Evolutionary conservation across 2,329 filamentous ascomycete species (phyloP), one percentile per base, ranked within the genome.

Genomic region (Colletotrichum sp.): DNA sequence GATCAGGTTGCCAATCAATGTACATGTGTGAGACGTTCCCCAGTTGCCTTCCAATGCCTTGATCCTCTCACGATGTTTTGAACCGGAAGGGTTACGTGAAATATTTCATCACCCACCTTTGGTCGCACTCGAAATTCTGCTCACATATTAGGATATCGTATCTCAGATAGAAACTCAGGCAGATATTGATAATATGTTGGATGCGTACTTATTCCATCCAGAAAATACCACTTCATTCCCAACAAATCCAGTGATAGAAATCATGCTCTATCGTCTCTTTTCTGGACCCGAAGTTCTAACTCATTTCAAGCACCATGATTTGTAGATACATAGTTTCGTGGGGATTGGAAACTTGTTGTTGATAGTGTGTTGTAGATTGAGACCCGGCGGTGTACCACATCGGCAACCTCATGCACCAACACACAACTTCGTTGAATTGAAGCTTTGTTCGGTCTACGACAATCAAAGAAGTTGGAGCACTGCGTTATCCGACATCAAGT

Each of bases 131-230:
- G 18, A 18, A 18, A 2, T 0, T 43, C 9, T 12, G 38, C 18
- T 43, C 1, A 18, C 16, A 43, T 43, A n/a, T 10, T 10, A 43
- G 5, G 18, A 10, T 43, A 10, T 10, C 38, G 16, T 43, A n/a
- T 18, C 3, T 0, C 18, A n/a, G 0, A 43, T 43, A 10, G 38
- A n/a, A n/a, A n/a, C 4, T n/a, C 5, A 43, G 16, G 0, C 0
- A 10, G 38, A 10, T 1, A 18, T 43, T 10, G 18, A 6, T n/a
- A n/a, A 2, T 21, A 48, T n/a, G n/a, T 48, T 6, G 0, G 18
- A 48, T n/a, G 38, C 38, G 3, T 48, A 12, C 38, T n/a, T 2
- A 10, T 18, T 0, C 0, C 16, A 8, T 18, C 18, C 38, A 0
- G 8, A n/a, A 48, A 12, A 48, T 10, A 43, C 38, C 43, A 21